Percentiles rank a stretch among this genome's conserved stretches.
phyloP scores from a whole-genome alignment of 2,329 filamentous ascomycete genomes.

The Aspergillus ochraceoroseus region DNA sequence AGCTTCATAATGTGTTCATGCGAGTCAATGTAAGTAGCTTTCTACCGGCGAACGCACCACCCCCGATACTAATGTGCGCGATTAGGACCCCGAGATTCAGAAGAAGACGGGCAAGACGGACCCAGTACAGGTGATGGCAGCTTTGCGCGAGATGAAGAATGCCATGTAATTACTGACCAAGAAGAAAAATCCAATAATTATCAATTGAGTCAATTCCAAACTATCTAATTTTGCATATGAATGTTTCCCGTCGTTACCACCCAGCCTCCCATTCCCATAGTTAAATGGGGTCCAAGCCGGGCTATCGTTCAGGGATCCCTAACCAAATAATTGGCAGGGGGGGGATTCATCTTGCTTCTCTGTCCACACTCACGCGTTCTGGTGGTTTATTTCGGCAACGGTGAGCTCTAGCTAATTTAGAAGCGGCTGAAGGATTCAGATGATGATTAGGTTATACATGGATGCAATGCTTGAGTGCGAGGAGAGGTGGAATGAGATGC shows the following conservation, averaged over 20 bases:
- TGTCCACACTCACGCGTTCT: slow-evolving; percentile 55
- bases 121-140: slow-evolving; percentile 77
- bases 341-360: slow-evolving; percentile 52
- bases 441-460: not conserved
- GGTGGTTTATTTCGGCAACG: slow-evolving; percentile 45
- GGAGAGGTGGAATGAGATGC: slow-evolving; percentile 1
- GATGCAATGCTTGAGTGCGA: no score
- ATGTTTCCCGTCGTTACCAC: slow-evolving; percentile 46
- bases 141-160: slow-evolving; percentile 81
- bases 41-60: not conserved
- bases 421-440: slow-evolving; percentile 32
- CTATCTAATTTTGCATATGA: slow-evolving; percentile 11
- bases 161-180: slow-evolving; percentile 33
- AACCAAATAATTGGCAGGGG: slow-evolving; percentile 24
- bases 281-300: slow-evolving; percentile 44
- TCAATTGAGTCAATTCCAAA: not conserved
- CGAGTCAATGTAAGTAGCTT: slow-evolving; percentile 61
- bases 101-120: slow-evolving; percentile 76
- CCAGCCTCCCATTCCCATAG: slow-evolving; percentile 44
- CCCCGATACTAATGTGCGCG: slow-evolving; percentile 17
- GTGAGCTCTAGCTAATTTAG: slow-evolving; percentile 55
- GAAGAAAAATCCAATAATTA: slow-evolving; percentile 1
- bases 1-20: slow-evolving; percentile 98
- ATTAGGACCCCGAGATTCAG: slow-evolving; percentile 73
- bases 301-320: slow-evolving; percentile 37